Evolutionary conservation across 805 yeast genomes (phyloP).

Genomic region (Kazachstania viticola): DNA sequence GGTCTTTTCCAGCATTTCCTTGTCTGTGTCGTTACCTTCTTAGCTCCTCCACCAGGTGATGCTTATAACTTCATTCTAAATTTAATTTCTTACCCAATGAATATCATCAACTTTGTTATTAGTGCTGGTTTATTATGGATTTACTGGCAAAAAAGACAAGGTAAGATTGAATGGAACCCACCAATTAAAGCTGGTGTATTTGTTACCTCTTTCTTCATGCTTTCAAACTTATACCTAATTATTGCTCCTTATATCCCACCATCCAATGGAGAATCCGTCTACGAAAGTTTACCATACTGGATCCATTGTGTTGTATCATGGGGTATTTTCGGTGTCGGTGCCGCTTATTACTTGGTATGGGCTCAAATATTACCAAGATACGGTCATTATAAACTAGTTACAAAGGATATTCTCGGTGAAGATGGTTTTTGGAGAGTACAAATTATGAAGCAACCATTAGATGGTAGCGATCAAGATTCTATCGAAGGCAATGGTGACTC

Average conservation of each 20-base stretch:
- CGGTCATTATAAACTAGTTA: constrained; percentile 41
- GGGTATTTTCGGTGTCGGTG: constrained; percentile 60
- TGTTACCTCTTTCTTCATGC: constrained; percentile 51
- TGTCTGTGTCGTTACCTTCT: constrained; percentile 58
- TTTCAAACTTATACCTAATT: constrained; percentile 55
- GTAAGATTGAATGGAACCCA: constrained; percentile 52
- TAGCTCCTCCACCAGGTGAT: constrained; percentile 81
- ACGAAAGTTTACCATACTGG: constrained; percentile 62
- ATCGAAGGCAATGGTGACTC: neutral
- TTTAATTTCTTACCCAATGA: constrained; percentile 70
- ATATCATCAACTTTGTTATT: constrained; percentile 58
- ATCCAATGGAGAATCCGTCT: constrained; percentile 50
- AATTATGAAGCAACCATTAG: constrained; percentile 25
- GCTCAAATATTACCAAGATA: constrained; percentile 42
- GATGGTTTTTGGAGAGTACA: constrained; percentile 68
- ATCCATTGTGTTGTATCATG: constrained; percentile 74
- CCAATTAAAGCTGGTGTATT: constrained; percentile 56
- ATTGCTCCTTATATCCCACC: constrained; percentile 79
- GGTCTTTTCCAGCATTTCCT: constrained; percentile 71
- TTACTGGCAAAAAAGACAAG: constrained; percentile 39
- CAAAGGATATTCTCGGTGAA: constrained; percentile 44
- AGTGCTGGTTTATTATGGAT: constrained; percentile 48
- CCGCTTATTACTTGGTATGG: constrained; percentile 57
- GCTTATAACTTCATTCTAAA: constrained; percentile 75
- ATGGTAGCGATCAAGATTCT: neutral